Conservation (phyloP, 768 basidiomycete genomes). For the Pleurotus citrinopileatus region DNA sequence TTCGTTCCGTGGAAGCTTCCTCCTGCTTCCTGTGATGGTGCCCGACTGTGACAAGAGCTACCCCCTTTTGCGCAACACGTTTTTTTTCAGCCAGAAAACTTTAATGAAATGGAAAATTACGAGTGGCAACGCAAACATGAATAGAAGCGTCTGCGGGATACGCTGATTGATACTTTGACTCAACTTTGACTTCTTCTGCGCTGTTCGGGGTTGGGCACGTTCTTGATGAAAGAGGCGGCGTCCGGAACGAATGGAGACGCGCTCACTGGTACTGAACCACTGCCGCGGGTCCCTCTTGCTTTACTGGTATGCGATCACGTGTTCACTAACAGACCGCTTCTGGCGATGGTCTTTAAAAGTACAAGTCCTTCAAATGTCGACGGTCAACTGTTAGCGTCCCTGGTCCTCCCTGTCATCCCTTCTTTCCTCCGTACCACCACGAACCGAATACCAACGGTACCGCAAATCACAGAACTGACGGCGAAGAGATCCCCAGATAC, state of each 20-base stretch:
- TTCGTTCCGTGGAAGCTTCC: no score
- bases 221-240: no score
- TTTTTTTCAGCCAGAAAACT: not conserved
- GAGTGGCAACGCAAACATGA: not conserved
- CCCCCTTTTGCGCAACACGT: not conserved
- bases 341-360: not conserved
- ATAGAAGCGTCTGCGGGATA: not conserved
- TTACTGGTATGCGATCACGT: slow-evolving; percentile 7
- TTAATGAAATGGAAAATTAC: not conserved
- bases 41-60: no score
- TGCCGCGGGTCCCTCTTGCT: not conserved
- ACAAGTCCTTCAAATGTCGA: not conserved
- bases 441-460: slow-evolving; percentile 3
- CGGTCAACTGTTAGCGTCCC: not conserved
- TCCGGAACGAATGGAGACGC: no score
- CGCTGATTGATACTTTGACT: not conserved
- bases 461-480: not conserved
- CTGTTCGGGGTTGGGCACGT: not conserved
- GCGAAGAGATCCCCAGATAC: not conserved
- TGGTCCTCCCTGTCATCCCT: not conserved
- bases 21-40: no score
- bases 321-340: not conserved
- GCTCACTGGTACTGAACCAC: no score
- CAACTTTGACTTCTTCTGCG: not conserved
- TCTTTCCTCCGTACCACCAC: not conserved